Percentiles rank a stretch among this genome's conserved stretches.
Conservation (phyloP, 169 alveolate genomes). For the Plasmodium chabaudi region DNA sequence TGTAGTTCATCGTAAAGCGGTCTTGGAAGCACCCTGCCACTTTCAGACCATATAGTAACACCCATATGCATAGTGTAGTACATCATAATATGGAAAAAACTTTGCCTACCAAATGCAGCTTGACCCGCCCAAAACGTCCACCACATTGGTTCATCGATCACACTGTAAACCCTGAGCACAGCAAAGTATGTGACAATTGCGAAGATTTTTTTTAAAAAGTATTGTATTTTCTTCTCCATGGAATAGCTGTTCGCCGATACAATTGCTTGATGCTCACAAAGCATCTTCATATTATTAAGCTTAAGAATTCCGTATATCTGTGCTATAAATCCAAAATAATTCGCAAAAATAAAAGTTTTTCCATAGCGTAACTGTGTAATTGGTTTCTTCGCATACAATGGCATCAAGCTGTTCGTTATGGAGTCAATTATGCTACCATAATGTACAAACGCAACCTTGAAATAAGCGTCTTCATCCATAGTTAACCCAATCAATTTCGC, state of each 20-base stretch:
- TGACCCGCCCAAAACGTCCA: no score
- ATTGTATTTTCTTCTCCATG: constrained; percentile 10
- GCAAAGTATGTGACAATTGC: not conserved
- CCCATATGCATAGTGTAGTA: constrained; percentile 4
- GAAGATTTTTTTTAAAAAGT: constrained; percentile 13
- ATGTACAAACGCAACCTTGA: not conserved
- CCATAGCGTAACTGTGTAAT: constrained; percentile 55
- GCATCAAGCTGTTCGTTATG: constrained; percentile 41
- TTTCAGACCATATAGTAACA: constrained; percentile 2
- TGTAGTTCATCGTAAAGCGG: not conserved
- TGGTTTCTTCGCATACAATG: constrained; percentile 36
- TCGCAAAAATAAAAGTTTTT: constrained; percentile 35
- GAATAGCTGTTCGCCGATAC: constrained; percentile 13
- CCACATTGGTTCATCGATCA: no score
- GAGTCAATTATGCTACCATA: constrained; percentile 46
- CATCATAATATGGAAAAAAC: not conserved
- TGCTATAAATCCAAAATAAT: constrained; percentile 5
- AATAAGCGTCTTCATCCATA: not conserved
- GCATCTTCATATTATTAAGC: constrained; percentile 33
- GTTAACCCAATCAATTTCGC: not conserved
- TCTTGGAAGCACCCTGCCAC: not conserved
- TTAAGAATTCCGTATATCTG: constrained; percentile 10
- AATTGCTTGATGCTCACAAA: constrained; percentile 51
- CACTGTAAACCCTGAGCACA: not conserved
- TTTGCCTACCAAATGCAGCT: no score